Evolutionary conservation across 1,284 basidiomycete genomes (phyloP), one percentile per base, ranked within the genome.

Genomic region (Stereum hirsutum): DNA sequence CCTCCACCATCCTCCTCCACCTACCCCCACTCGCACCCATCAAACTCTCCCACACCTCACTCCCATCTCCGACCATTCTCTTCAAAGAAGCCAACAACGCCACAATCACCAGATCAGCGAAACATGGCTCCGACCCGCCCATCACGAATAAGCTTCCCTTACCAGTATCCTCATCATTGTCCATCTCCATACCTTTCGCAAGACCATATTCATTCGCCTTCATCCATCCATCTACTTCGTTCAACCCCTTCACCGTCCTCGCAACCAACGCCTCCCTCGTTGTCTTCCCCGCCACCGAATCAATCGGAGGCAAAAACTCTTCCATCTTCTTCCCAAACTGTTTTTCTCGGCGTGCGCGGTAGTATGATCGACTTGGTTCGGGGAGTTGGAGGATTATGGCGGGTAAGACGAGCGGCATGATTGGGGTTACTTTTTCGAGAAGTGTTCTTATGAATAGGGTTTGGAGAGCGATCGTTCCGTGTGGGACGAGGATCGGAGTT

Each of bases 71-170:
- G 26, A 46, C 41, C 14, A 52, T 49, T 10, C 45, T 15, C 37
- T 59, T 58, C 33, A 61, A 47, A 56, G 55, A 58, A 14, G 35
- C 43, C 27, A 68, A 23, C 52, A 50, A 61, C 1, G 44, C 56
- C 4, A 52, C 59, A 4, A 65, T 46, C 14, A 54, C 23, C 27
- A 56, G 47, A 39, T 67, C 65, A 5, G 56, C 62, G n/a, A n/a
- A n/a, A 47, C 56, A 65, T 6, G 56, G 66, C 47, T 50, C 48
- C 36, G 45, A 62, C 55, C 48, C 52, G 49, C 65, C 66, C 57
- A 52, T 62, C 54, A 62, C 53, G 35, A 58, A 63, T 7, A 26
- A 14, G 6, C 26, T 27, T 4, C 19, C 21, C 30, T 48, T 48
- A 10, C 49, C 47, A n/a, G n/a, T n/a, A n/a, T n/a, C n/a, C n/a